Evolutionary conservation across 768 basidiomycete genomes (phyloP), one percentile per base, ranked within the genome.

Genomic region (Candolleomyces aberdarensis): DNA sequence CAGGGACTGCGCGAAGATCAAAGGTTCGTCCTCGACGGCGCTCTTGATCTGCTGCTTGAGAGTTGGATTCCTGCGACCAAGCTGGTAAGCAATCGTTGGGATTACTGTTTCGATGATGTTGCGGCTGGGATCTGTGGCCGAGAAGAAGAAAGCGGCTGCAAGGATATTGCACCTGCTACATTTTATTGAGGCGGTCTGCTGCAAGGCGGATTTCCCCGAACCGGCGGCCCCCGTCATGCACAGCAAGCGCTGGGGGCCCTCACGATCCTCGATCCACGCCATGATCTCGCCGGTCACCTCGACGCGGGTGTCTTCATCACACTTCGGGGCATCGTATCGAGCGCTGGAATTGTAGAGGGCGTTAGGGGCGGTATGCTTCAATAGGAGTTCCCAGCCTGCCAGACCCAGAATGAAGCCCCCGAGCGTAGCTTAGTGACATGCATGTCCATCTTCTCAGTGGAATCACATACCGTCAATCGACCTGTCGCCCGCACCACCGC

Each of bases 131-230:
- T 29, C 26, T 2, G 50, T 15, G 3, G 36, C 19, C 10, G 58
- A 50, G 49, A 59, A 59, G 49, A 51, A 59, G 32, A 51, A 59
- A n/a, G 47, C 20, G 11, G 58, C 58, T 3, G 58, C 58, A 8
- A 59, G 49, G 26, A 3, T 26, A 14, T 11, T 5, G 3, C 49
- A 20, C 6, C 7, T 31, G 15, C 51, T 5, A 39, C 47, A 26
- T 3, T 17, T 51, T 47, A 9, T 47, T 7, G 17, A 59, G 26
- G 26, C 39, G 15, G 47, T 59, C 36, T 49, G 47, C 49, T 31
- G 13, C 7, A 59, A n/a, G 5, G 48, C 48, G 8, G 58, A 51
- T 26, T 59, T 59, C n/a, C 58, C 58, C 11, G 58, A 48, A 5
- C 58, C 58, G 1, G 58, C 58, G 2, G 58, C 31, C 4, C 58